phyloP scores from a whole-genome alignment of 306 rosid genomes.

The Quercus bicolor region DNA sequence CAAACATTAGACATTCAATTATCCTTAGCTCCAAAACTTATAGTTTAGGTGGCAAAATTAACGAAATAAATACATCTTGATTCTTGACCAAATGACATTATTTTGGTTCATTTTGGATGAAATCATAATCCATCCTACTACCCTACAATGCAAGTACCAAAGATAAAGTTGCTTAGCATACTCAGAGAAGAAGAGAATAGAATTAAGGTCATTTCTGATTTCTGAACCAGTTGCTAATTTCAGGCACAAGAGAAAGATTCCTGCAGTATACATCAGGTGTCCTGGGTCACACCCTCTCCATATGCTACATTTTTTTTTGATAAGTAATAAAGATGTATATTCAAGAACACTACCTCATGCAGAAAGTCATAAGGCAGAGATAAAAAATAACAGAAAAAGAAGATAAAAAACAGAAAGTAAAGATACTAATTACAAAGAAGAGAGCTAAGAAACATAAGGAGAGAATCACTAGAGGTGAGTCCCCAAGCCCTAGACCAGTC shows the following conservation, averaged over 20 bases:
- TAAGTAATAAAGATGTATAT: no score
- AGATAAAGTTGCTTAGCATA: neutral
- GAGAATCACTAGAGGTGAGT: no score
- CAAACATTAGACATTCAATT: no score
- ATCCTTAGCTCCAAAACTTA: no score
- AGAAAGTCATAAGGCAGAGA: no score
- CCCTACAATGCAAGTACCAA: neutral
- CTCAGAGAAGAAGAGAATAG: neutral
- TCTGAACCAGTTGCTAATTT: neutral
- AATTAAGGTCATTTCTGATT: neutral
- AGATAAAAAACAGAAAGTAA: no score
- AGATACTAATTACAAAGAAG: no score
- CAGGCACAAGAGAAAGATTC: neutral
- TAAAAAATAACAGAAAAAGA: no score
- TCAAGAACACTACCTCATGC: no score
- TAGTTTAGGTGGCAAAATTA: neutral
- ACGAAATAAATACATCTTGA: neutral
- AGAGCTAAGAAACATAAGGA: no score
- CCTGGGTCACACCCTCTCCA: neutral
- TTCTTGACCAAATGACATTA: neutral
- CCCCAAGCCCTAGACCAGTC: no score
- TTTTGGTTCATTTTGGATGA: neutral
- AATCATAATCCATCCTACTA: neutral
- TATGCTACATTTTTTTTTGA: no score
- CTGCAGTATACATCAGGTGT: neutral